Conservation (phyloP, 106 monocot species). For the Dioscorea dumetorum region DNA sequence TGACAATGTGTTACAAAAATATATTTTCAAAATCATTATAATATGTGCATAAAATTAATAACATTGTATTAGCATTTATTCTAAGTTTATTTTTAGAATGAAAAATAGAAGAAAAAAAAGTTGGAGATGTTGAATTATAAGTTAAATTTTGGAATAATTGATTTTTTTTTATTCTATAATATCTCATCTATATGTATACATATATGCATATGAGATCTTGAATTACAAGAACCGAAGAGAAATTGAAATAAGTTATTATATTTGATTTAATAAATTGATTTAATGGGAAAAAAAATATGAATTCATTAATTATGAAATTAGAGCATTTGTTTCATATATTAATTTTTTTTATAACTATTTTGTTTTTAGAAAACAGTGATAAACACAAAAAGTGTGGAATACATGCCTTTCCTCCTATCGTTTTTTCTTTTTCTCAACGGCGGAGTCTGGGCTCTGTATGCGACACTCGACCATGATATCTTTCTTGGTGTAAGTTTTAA, state of each 20-base stretch:
- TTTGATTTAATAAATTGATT: neutral
- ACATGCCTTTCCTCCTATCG: conserved; percentile 50
- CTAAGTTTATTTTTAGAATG: too few species aligned
- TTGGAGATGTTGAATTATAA: too few species aligned
- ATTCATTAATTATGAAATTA: neutral
- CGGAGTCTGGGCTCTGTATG: conserved; percentile 1
- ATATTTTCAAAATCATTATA: too few species aligned
- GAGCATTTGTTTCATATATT: neutral
- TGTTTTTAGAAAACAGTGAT: conserved; percentile 34
- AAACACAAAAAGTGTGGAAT: conserved; percentile 42
- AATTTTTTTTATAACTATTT: neutral
- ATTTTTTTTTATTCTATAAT: too few species aligned
- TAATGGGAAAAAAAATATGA: neutral
- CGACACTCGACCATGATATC: neutral
- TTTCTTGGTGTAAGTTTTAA: neutral
- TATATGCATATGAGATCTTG: neutral
- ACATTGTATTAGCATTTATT: too few species aligned
- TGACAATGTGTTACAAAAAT: neutral
- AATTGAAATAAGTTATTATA: neutral
- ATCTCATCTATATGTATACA: neutral
- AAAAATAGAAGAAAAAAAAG: too few species aligned
- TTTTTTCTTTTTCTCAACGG: conserved; percentile 49
- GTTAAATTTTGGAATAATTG: too few species aligned
- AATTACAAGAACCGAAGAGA: too few species aligned
- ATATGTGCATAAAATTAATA: too few species aligned